phyloP scores from a whole-genome alignment of 148 eudicot species.

The Rhododendron kiyosumense region DNA sequence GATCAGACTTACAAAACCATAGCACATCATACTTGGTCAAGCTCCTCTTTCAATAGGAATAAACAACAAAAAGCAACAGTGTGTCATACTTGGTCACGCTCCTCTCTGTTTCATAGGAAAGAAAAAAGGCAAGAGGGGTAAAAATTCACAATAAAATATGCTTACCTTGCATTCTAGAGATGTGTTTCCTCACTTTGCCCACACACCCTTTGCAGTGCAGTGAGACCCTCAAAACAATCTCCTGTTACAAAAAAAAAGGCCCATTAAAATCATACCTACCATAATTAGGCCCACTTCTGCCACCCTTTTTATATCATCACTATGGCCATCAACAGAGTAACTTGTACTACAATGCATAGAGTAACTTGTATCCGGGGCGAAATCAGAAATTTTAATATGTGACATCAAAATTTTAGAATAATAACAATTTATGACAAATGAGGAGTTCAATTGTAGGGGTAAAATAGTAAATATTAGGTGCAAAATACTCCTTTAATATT shows the following conservation, averaged over 20 bases:
- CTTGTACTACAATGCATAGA: not conserved
- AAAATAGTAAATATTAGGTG: too few species aligned
- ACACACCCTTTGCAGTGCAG: conserved; percentile 88
- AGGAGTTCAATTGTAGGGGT: too few species aligned
- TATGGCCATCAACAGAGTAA: not conserved
- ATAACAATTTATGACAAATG: too few species aligned
- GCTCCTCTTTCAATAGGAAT: not conserved
- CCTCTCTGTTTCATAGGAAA: not conserved
- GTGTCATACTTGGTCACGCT: too few species aligned
- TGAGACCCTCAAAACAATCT: conserved; percentile 81
- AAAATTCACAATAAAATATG: not conserved
- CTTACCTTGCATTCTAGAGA: conserved; percentile 78
- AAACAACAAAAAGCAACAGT: too few species aligned
- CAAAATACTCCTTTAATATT: too few species aligned
- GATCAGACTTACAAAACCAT: not conserved
- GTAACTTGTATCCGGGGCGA: too few species aligned
- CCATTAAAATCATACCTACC: conserved; percentile 17
- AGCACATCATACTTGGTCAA: not conserved
- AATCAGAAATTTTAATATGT: too few species aligned
- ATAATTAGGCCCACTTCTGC: conserved; percentile 5
- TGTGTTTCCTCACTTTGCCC: conserved; percentile 67
- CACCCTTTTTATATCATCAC: not conserved
- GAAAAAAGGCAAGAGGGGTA: not conserved
- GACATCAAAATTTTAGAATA: too few species aligned
- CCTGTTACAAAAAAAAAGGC: conserved; percentile 38